phyloP scores from a whole-genome alignment of 345 rosid genomes.

The Eucalyptus regnans region DNA sequence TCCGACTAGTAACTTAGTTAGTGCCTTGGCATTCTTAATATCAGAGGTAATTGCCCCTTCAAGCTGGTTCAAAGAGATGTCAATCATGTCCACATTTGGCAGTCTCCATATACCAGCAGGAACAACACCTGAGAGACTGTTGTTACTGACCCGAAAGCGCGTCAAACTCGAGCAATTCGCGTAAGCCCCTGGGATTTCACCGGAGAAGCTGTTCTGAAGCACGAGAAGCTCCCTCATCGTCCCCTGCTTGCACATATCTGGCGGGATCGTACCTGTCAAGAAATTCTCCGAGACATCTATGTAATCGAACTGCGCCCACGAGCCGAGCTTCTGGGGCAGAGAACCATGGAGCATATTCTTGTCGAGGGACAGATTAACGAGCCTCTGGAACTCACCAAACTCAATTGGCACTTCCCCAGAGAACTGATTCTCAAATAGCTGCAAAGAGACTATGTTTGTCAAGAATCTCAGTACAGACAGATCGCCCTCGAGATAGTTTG shows the following conservation, averaged over 20 bases:
- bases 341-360: conserved; percentile 53
- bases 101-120: conserved; percentile 85
- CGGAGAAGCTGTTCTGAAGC: conserved; percentile 65
- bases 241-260: conserved; percentile 81
- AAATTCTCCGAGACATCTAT: conserved; percentile 79
- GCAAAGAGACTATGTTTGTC: conserved; percentile 48
- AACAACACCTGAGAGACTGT: conserved; percentile 53
- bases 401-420: conserved; percentile 67
- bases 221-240: conserved; percentile 52
- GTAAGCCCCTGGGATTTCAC: conserved; percentile 61
- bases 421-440: conserved; percentile 40
- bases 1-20: conserved; percentile 27
- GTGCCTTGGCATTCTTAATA: conserved; percentile 40
- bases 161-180: conserved; percentile 37
- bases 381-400: conserved; percentile 51
- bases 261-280: conserved; percentile 68
- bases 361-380: conserved; percentile 64
- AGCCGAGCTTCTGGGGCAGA: conserved; percentile 62
- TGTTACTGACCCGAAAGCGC: conserved; percentile 68
- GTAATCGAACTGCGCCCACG: conserved; percentile 54
- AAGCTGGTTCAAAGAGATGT: conserved; percentile 39
- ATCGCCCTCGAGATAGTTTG: conserved; percentile 41
- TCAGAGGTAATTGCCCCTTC: conserved; percentile 50
- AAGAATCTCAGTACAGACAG: conserved; percentile 46
- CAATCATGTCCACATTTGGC: conserved; percentile 51